Evolutionary conservation across 176 grass and related monocot species (phyloP).

Genomic region (Carex parvula): DNA sequence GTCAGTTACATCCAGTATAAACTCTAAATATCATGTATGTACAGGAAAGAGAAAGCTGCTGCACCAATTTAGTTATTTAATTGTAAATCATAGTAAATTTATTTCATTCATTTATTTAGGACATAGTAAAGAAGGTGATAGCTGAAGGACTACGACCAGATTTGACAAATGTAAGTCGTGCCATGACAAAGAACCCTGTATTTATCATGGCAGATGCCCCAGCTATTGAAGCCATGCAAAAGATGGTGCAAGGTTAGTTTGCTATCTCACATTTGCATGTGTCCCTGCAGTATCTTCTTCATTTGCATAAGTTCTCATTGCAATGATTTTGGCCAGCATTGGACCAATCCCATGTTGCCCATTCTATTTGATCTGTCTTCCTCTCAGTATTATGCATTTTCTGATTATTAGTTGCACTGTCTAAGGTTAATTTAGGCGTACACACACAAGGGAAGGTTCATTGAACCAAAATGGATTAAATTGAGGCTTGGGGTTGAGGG

Average conservation of each 20-base stretch:
- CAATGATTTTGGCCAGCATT: not conserved
- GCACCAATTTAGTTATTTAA: not conserved
- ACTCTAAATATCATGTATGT: not conserved
- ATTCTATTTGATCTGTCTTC: not conserved
- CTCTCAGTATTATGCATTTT: not conserved
- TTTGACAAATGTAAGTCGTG: conserved; percentile 36
- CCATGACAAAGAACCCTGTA: conserved; percentile 68
- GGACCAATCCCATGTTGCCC: not conserved
- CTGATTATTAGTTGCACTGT: not conserved
- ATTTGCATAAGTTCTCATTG: not conserved
- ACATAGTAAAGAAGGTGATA: conserved; percentile 55
- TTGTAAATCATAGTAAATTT: not conserved
- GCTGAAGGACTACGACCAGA: conserved; percentile 57
- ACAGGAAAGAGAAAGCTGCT: not conserved
- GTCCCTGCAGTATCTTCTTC: not conserved
- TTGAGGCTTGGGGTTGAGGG: not conserved
- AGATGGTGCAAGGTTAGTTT: conserved; percentile 83
- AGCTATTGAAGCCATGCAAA: conserved; percentile 67
- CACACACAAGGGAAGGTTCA: not conserved
- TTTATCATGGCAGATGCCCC: conserved; percentile 57
- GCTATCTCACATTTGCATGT: not conserved
- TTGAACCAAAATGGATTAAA: conserved; percentile 1
- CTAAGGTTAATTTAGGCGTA: not conserved
- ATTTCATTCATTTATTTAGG: conserved; percentile 32
- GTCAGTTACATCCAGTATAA: not conserved